phyloP scores from a whole-genome alignment of 1,139 yeast genomes.

The Arxiozyma slooffiae region DNA sequence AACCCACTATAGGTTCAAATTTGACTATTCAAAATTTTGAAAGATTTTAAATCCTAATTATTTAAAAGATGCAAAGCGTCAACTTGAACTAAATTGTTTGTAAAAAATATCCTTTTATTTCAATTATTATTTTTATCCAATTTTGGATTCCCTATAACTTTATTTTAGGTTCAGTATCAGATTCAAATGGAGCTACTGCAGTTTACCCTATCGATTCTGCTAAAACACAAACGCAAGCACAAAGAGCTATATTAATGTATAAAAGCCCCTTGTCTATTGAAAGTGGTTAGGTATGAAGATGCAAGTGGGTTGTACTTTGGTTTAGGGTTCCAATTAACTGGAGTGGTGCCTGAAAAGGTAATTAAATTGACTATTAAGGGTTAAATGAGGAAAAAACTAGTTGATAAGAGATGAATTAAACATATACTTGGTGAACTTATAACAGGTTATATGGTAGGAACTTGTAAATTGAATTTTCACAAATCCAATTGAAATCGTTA shows the following conservation, averaged over 20 bases:
- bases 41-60: constrained; percentile 37
- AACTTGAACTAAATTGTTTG: constrained; percentile 28
- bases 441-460: constrained; percentile 94
- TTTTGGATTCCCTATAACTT: constrained; percentile 86
- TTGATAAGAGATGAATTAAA: constrained; percentile 46
- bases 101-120: constrained; percentile 27
- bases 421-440: constrained; percentile 63
- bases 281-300: constrained; percentile 73
- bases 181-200: constrained; percentile 96
- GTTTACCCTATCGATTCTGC: constrained; percentile 95
- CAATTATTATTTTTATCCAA: constrained; percentile 37
- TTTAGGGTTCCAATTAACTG: constrained; percentile 84
- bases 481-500: constrained; percentile 91
- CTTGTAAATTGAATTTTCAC: constrained; percentile 93
- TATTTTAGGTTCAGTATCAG: constrained; percentile 86
- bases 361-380: constrained; percentile 93
- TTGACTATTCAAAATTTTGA: constrained; percentile 34
- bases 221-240: constrained; percentile 97
- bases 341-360: constrained; percentile 98
- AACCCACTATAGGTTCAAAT: constrained; percentile 13
- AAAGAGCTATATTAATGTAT: constrained; percentile 57
- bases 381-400: constrained; percentile 64
- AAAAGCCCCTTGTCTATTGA: constrained; percentile 74
- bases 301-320: constrained; percentile 87
- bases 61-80: constrained; percentile 54